Evolutionary conservation across 2,329 filamentous ascomycete species (phyloP), one percentile per base, ranked within the genome.

Genomic region (Rhynchosporium agropyri): DNA sequence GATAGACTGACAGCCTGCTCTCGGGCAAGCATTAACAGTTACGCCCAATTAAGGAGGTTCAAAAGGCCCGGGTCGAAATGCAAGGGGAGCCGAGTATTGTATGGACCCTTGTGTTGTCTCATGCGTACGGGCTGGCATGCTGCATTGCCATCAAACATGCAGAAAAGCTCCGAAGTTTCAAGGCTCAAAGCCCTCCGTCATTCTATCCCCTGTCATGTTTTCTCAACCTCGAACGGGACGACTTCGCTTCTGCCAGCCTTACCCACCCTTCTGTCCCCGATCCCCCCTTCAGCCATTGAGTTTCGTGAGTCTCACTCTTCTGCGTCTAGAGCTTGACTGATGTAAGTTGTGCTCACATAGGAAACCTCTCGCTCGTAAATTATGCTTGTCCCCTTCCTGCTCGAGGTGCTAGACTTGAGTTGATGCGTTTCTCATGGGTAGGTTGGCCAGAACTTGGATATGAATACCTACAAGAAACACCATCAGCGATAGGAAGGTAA

Each of bases 31-130:
- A 40, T 29, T 58, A 58, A 42, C n/a, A 42, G 40, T 55, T 48
- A 42, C 46, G 50, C 43, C 63, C 59, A 64, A 64, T 64, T 20
- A 59, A 43, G 50, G 54, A 28, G 61, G 55, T 40, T 55, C 15
- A 33, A 45, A 31, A 28, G 20, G 20, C 58, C n/a, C 38, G 29
- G 58, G 42, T 20, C 42, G 28, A 20, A 29, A 58, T 68, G 65
- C 66, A 65, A 67, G 67, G 65, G 60, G 60, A 58, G 58, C 64
- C 61, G 66, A 67, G 33, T 36, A 48, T 33, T 42, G n/a, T 46
- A 59, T 42, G n/a, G 43, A 59, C 51, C 56, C 60, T 57, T 15
- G 50, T 48, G 38, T 42, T 56, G 55, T 51, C 20, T 20, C 20
- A 20, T 20, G 20, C 43, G 42, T 29, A 26, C 54, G 49, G 36